Evolutionary conservation across 768 basidiomycete species (phyloP).

Genomic region (Lactifluus echinatus): DNA sequence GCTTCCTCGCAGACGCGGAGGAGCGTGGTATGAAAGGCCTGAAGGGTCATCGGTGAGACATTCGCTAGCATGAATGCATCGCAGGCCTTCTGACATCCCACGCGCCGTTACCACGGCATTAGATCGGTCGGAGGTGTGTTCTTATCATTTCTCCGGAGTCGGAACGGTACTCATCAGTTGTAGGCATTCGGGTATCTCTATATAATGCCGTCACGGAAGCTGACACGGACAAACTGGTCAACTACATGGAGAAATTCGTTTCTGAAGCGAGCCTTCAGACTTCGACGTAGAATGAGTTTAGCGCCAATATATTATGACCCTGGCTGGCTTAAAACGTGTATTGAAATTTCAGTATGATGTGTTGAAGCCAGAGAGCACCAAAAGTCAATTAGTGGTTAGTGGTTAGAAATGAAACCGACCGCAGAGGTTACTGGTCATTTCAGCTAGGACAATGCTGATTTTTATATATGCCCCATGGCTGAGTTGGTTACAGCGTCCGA

Average conservation of each 20-base stretch:
- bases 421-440: too few relatives aligned
- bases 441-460: too few relatives aligned
- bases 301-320: neutral
- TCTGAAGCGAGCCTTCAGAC: neutral
- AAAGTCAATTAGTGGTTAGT: too few relatives aligned
- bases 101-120: neutral
- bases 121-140: constrained; percentile 20
- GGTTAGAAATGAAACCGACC: too few relatives aligned
- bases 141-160: neutral
- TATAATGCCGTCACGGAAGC: constrained; percentile 85
- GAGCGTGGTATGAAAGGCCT: constrained; percentile 71
- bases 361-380: neutral
- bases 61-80: neutral
- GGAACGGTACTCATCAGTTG: neutral
- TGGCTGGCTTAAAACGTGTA: neutral
- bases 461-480: constrained; percentile 51
- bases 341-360: neutral
- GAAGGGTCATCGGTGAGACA: constrained; percentile 81
- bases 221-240: constrained; percentile 51
- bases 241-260: constrained; percentile 52
- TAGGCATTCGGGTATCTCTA: constrained; percentile 74
- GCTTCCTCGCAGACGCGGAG: constrained; percentile 78
- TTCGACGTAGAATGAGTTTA: neutral
- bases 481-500: constrained; percentile 75
- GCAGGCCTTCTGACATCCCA: neutral